A percentile compares a stretch with the other conserved stretches of the same genome.
phyloP scores from a whole-genome alignment of 1,284 basidiomycete genomes.

The Sporisorium iseilematis-ciliati region DNA sequence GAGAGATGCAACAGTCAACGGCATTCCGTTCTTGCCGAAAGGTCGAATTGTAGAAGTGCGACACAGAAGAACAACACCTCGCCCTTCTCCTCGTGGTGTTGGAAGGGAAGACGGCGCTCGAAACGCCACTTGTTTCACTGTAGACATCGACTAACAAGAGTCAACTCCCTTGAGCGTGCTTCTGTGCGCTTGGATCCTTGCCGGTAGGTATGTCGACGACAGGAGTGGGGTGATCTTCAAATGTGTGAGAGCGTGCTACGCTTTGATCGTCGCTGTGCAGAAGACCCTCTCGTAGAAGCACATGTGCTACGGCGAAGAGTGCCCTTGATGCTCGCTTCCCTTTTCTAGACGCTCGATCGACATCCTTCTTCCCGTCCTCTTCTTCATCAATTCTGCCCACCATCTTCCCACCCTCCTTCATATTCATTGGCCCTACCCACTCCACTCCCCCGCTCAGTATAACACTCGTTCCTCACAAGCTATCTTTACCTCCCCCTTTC shows the following conservation, averaged over 20 bases:
- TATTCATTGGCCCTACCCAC: slow-evolving; percentile 1
- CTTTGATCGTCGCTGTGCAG: background rate
- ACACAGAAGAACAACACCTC: background rate
- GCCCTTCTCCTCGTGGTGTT: background rate
- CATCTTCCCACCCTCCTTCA: background rate
- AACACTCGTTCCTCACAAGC: slow-evolving; percentile 10
- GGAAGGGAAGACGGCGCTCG: background rate
- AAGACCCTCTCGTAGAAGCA: background rate
- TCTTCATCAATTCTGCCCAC: background rate
- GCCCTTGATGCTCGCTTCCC: background rate
- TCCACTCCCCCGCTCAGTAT: background rate
- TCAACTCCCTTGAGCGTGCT: no score
- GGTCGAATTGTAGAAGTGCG: background rate
- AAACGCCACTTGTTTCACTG: background rate
- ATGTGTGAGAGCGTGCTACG: background rate
- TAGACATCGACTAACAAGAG: slow-evolving; percentile 13
- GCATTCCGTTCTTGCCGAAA: slow-evolving; percentile 11
- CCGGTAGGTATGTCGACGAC: background rate
- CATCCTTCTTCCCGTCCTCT: background rate
- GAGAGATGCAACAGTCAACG: background rate
- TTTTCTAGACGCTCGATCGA: background rate
- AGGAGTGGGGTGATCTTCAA: background rate
- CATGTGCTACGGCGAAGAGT: no score
- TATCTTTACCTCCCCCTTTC: background rate
- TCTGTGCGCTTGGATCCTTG: background rate